These are phyloP conservation scores for Cinchona pubescens DNA, from an alignment of 257 asterid genomes.

Conservation along the genomic window DNA sequence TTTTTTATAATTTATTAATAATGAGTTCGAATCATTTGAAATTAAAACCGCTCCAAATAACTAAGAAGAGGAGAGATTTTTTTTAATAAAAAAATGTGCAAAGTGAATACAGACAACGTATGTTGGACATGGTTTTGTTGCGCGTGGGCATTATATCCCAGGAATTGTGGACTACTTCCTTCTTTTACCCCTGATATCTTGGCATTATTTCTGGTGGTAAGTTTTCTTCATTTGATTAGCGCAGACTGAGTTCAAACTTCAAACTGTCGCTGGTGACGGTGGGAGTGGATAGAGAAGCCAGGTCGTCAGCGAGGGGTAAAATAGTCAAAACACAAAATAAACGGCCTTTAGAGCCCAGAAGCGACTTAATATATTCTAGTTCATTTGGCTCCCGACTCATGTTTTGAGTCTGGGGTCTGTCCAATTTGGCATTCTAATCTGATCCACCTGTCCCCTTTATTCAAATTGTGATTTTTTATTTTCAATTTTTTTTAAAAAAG, in stretches of 20 bases:
- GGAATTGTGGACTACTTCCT: not conserved
- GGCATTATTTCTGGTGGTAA: not conserved
- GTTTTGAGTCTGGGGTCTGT: not conserved
- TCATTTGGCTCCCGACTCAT: slow-evolving; percentile 5
- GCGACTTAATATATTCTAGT: slow-evolving; percentile 7
- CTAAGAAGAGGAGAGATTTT: too few species aligned
- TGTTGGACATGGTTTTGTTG: not conserved
- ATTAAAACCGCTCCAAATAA: too few species aligned
- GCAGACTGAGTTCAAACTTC: not conserved
- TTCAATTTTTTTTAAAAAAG: too few species aligned
- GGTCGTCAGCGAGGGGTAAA: slow-evolving; percentile 1
- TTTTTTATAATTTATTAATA: too few species aligned
- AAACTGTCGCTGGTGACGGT: slow-evolving; percentile 3
- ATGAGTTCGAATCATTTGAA: too few species aligned
- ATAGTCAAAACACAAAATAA: not conserved
- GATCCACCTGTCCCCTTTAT: not conserved
- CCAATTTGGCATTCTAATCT: slow-evolving; percentile 22
- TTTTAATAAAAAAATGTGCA: too few species aligned
- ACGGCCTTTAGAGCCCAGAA: slow-evolving; percentile 23
- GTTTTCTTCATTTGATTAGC: not conserved
- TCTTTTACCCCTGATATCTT: not conserved
- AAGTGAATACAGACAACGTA: too few species aligned
- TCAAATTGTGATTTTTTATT: too few species aligned
- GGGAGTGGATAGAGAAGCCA: not conserved
- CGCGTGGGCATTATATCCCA: not conserved